Evolutionary conservation across 345 rosid genomes (phyloP), one percentile per base, ranked within the genome.

Genomic region (Aurinia saxatilis): DNA sequence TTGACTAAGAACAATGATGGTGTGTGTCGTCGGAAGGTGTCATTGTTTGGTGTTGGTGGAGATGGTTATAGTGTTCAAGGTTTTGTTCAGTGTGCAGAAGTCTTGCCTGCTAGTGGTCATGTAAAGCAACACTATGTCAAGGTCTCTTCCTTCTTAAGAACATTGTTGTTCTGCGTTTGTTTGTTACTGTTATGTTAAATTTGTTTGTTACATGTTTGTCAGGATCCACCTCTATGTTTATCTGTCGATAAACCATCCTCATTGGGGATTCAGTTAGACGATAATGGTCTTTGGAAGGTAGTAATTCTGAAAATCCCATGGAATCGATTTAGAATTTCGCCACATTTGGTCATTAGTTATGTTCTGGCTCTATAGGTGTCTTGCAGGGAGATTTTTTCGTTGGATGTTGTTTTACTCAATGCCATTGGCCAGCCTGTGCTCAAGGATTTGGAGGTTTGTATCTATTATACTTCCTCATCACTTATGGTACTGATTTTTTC

Each of bases 211-310:
- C 48, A n/a, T 70, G 18, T 51, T 25, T 78, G 57, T 38, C 78
- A 88, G 92, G 85, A 73, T 21, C 81, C 80, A 25, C 96, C 96
- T 60, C 41, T 79, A 54, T 71, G 64, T 17, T 72, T 88, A 73
- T 72, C 79, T 35, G 74, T 88, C 34, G 81, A 82, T 73, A 77
- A 73, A 30, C 72, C 85, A 9, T 78, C 90, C n/a, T 67, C 81
- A 52, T 65, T 78, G 36, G 90, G 82, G 41, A 77, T 88, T 57
- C 84, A 83, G 68, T 83, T 76, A 77, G 96, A 71, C 23, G 66
- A 59, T 35, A 82, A 78, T 62, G 86, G 92, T 23, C 74, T 82
- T 64, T 85, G 88, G 96, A 83, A 85, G 96, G 96, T 88, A 23
- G 65, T 81, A 66, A 9, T 73, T 62, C 57, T 37, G 34, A 10